Percentiles rank a stretch among this genome's conserved stretches.
These are phyloP conservation scores for Ogataea siamensis DNA, from an alignment of 805 yeast genomes.

Conservation along the genomic window DNA sequence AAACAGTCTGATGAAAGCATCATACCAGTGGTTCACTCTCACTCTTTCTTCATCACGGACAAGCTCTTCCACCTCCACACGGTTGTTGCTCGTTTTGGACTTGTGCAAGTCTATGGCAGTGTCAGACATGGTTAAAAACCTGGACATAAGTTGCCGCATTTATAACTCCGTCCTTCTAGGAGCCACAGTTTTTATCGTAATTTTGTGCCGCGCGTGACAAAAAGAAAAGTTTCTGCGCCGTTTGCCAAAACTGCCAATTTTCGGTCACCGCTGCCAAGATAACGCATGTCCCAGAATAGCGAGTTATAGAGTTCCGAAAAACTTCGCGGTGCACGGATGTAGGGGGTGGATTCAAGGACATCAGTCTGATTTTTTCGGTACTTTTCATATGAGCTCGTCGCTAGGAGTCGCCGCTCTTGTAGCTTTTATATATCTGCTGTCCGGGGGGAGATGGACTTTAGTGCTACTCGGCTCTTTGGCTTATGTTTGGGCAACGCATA, in stretches of 20 bases:
- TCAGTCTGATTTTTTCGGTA: too few relatives aligned
- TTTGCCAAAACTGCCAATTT: background rate
- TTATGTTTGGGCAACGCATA: background rate
- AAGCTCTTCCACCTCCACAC: constrained; percentile 15
- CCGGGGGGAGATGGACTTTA: constrained; percentile 45
- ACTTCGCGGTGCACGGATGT: background rate
- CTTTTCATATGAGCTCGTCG: constrained; percentile 2
- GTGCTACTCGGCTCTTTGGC: constrained; percentile 27
- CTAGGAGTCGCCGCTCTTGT: constrained; percentile 8
- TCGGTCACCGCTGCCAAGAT: background rate
- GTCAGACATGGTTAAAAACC: constrained; percentile 4
- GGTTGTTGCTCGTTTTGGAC: constrained; percentile 4
- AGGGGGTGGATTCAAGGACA: too few relatives aligned
- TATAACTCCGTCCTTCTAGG: background rate
- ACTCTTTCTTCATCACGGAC: constrained; percentile 34
- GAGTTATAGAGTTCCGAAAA: background rate
- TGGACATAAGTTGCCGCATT: background rate
- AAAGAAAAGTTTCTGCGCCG: background rate
- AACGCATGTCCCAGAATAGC: background rate
- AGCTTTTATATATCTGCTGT: constrained; percentile 29
- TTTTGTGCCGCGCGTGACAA: constrained; percentile 4
- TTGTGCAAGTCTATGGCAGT: constrained; percentile 7
- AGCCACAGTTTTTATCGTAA: constrained; percentile 11
- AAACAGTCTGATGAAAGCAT: constrained; percentile 55
- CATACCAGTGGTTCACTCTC: constrained; percentile 47